Base-by-base conservation (phyloP, 768 basidiomycete species). In the Naematelia encephala region DNA sequence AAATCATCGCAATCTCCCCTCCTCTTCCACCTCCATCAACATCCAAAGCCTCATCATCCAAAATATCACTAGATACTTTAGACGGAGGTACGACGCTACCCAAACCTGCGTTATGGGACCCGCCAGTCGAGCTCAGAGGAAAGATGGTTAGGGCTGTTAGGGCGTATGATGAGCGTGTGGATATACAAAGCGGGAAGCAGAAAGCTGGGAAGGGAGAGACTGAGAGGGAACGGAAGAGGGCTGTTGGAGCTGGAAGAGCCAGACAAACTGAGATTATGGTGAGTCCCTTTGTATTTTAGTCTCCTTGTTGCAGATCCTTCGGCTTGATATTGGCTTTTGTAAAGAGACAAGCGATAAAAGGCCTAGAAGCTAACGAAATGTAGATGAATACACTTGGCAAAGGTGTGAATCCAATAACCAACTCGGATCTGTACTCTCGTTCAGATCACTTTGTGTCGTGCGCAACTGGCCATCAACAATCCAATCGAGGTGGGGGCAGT, bases 391-490 rank as follows among this genome's bases (percentile, higher is more conserved):
- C 67, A 10, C 47, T 59, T n/a, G 69, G 69, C 12, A 66, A 68
- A 27, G 60, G 63, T 13, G 43, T 54, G 23, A 74, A 74, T 56
- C 72, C 72, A 13, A 69, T 74, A n/a, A 74, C 72, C 2, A 69
- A 74, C 45, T 71, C 69, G 19, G 72, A 74, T 52, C 58, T 74
- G 8, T 74, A 71, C 44, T 57, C 62, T 10, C 52, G 72, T 29
- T 67, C 72, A 13, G 69, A 70, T 44, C 72, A 74, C 51, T 68
- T 74, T 49, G 68, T 74, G 2, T 74, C 72, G 2, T 51, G 61
- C 27, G 59, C 72, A 4, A 74, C 72, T 8, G 72, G 72, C 2
- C 72, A 74, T 63, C 72, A 74, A 48, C 59, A 60, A 22, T 67
- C 65, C 3, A 74, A 74, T 58, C 50, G 67, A 42, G 68, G 68